A percentile compares a stretch with the other conserved stretches of the same genome.
These are phyloP conservation scores for Candida odintsovae DNA, from an alignment of 805 yeast species.

Conservation along the genomic window DNA sequence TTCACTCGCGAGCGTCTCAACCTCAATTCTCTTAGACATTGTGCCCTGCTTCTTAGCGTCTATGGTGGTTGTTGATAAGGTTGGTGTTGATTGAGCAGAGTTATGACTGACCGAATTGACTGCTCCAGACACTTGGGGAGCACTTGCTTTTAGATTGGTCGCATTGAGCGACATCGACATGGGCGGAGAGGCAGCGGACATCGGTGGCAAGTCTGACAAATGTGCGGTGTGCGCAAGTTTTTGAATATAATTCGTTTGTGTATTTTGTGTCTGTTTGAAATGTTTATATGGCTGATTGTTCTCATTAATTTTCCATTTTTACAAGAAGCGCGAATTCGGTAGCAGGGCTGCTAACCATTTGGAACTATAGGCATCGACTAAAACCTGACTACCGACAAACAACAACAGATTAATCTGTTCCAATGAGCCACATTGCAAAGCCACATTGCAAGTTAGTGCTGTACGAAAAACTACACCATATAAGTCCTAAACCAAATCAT, in stretches of 20 bases:
- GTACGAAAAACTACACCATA: not conserved
- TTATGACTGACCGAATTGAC: not conserved
- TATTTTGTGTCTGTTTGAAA: too few species aligned
- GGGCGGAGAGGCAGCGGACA: not conserved
- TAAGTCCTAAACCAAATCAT: not conserved
- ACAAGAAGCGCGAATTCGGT: too few species aligned
- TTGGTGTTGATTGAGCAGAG: slow-evolving; percentile 1
- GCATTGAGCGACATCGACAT: not conserved
- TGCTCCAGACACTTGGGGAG: not conserved
- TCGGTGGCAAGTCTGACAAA: not conserved
- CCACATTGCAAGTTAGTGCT: too few species aligned
- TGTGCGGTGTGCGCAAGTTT: too few species aligned
- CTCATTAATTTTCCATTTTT: too few species aligned
- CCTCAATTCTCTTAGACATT: slow-evolving; percentile 40
- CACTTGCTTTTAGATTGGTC: not conserved
- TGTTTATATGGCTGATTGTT: too few species aligned
- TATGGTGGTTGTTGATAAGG: not conserved
- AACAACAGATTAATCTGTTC: too few species aligned
- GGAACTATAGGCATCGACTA: too few species aligned
- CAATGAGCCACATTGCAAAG: too few species aligned
- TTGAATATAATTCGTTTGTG: too few species aligned
- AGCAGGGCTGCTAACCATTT: too few species aligned
- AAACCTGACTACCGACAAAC: too few species aligned
- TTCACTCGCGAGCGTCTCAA: slow-evolving; percentile 63
- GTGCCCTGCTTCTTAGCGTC: not conserved